phyloP scores from a whole-genome alignment of 495 filamentous ascomycete genomes.

The Tuber brumale region DNA sequence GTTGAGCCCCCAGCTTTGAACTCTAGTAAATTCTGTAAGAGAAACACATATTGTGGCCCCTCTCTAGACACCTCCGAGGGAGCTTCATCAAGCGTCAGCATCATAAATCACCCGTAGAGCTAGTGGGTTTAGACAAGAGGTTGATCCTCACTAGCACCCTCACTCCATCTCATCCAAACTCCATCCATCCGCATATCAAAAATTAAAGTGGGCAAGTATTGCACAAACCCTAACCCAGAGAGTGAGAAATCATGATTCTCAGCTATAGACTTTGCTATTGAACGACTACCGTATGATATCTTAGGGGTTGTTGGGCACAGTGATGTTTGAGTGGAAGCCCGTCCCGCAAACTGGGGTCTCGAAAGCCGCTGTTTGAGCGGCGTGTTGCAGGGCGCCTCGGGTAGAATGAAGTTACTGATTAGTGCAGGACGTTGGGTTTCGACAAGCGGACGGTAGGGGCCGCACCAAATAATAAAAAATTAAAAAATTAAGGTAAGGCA shows the following conservation, averaged over 20 bases:
- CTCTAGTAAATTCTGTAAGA: not conserved
- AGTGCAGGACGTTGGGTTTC: no score
- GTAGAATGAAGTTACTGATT: no score
- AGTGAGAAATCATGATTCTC: not conserved
- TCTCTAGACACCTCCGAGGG: not conserved
- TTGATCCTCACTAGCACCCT: not conserved
- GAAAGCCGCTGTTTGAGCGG: no score
- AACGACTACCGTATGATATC: no score
- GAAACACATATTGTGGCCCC: not conserved
- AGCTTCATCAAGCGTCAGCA: not conserved
- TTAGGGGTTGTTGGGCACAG: no score
- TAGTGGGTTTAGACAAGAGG: not conserved
- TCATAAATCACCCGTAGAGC: not conserved
- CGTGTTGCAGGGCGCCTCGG: no score
- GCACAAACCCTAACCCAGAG: not conserved
- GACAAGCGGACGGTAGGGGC: no score
- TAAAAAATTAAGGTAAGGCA: no score
- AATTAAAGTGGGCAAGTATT: not conserved
- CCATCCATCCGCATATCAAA: not conserved
- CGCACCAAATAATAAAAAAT: no score
- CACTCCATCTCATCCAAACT: not conserved
- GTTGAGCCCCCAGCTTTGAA: not conserved
- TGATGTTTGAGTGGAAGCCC: no score
- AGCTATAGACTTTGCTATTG: no score
- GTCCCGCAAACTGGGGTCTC: no score